phyloP scores from a whole-genome alignment of 106 monocot genomes.

The Dioscorea zingiberensis region DNA sequence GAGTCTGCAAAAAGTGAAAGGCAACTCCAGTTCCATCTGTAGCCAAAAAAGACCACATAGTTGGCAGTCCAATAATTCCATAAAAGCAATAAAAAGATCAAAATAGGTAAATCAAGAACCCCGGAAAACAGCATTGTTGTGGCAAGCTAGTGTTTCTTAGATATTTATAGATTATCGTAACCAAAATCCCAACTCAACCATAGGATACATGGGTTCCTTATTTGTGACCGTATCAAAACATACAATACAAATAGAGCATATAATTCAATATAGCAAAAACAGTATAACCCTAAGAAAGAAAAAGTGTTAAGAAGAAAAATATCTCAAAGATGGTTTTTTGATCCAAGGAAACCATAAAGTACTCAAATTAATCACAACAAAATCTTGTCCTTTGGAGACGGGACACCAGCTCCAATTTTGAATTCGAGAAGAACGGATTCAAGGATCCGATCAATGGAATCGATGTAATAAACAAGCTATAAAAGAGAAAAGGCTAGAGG shows the following conservation, averaged over 20 bases:
- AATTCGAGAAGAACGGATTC: neutral
- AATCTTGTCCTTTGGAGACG: neutral
- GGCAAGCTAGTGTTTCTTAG: too few relatives aligned
- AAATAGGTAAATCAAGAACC: too few relatives aligned
- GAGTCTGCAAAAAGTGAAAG: too few relatives aligned
- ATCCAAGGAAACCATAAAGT: neutral
- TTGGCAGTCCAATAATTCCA: too few relatives aligned
- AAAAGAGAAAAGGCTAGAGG: neutral
- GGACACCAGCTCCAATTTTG: too few relatives aligned
- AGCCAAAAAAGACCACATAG: too few relatives aligned
- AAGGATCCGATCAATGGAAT: neutral
- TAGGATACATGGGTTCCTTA: neutral
- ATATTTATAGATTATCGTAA: neutral
- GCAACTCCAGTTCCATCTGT: too few relatives aligned
- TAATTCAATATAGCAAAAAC: neutral
- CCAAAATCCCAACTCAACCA: neutral
- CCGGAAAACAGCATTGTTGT: too few relatives aligned
- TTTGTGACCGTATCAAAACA: neutral
- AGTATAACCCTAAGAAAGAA: neutral
- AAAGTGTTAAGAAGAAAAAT: neutral
- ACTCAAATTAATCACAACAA: neutral
- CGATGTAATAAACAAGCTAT: neutral
- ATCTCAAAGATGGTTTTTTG: too few relatives aligned
- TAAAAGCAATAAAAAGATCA: too few relatives aligned
- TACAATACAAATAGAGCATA: neutral